A percentile compares a stretch with the other conserved stretches of the same genome.
Evolutionary conservation across 164 flowering plant genomes (phyloP).

Genomic region (Piper longum): DNA sequence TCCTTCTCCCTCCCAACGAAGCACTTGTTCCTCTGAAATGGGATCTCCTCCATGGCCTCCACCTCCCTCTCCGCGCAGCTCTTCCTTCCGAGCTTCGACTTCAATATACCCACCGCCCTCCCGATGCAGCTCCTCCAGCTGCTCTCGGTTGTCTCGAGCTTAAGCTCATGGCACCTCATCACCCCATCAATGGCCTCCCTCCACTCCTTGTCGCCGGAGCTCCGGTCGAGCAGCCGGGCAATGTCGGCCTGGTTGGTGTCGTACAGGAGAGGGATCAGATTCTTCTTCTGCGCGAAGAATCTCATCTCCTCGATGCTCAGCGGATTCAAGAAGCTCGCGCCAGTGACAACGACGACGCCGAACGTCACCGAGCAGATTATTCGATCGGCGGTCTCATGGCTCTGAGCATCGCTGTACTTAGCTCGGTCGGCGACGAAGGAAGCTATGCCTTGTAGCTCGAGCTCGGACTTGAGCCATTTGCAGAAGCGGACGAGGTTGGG

Average conservation of each 20-base stretch:
- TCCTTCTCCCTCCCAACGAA: slow-evolving; percentile 82
- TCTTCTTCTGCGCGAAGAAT: slow-evolving; percentile 84
- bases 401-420: slow-evolving; percentile 61
- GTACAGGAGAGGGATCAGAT: slow-evolving; percentile 58
- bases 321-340: slow-evolving; percentile 36
- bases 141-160: slow-evolving; percentile 51
- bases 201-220: slow-evolving; percentile 47
- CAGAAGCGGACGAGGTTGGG: slow-evolving; percentile 55
- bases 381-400: slow-evolving; percentile 83
- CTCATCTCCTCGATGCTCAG: slow-evolving; percentile 61
- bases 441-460: slow-evolving; percentile 82
- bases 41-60: slow-evolving; percentile 44
- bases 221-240: slow-evolving; percentile 23
- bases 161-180: slow-evolving; percentile 47
- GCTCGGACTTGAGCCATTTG: slow-evolving; percentile 87
- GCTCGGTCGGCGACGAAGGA: slow-evolving; percentile 81
- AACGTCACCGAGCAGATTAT: slow-evolving; percentile 65
- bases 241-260: slow-evolving; percentile 35
- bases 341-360: slow-evolving; percentile 59
- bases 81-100: slow-evolving; percentile 60
- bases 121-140: slow-evolving; percentile 64
- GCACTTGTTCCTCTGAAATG: slow-evolving; percentile 47
- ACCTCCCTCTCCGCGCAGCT: slow-evolving; percentile 36
- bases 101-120: slow-evolving; percentile 41
- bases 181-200: slow-evolving; percentile 61